Evolutionary conservation across 352 stramenopile species (phyloP).

Genomic region (Globisporangium nunn): DNA sequence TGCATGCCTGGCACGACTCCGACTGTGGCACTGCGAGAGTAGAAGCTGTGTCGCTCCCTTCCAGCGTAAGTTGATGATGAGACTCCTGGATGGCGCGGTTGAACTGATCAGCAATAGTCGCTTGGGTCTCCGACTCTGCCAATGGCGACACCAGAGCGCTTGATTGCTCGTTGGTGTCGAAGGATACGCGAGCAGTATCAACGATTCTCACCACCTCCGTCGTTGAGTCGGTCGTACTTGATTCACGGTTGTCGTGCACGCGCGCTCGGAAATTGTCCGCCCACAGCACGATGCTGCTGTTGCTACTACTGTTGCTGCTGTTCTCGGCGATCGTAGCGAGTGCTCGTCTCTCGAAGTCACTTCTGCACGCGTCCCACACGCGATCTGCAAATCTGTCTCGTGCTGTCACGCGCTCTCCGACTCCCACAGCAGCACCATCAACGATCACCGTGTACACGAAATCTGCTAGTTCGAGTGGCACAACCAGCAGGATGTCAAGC

Average conservation of each 20-base stretch:
- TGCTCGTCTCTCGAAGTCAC: conserved; percentile 22
- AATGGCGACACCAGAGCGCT: not conserved
- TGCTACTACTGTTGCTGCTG: not conserved
- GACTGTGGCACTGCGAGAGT: not conserved
- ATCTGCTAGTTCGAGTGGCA: conserved; percentile 42
- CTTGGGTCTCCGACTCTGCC: not conserved
- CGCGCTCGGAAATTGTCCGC: not conserved
- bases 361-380: conserved; percentile 28
- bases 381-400: conserved; percentile 16
- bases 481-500: conserved; percentile 44
- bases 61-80: not conserved
- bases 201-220: not conserved
- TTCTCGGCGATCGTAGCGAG: conserved; percentile 20
- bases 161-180: not conserved
- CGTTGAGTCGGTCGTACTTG: too few species aligned
- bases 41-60: not conserved
- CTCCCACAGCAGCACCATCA: conserved; percentile 7
- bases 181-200: not conserved
- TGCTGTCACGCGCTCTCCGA: conserved; percentile 3
- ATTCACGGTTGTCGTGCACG: not conserved
- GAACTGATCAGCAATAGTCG: conserved; percentile 10
- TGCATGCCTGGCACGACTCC: conserved; percentile 41
- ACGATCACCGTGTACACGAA: conserved; percentile 39
- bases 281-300: not conserved
- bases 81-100: conserved; percentile 1